Conservation (phyloP, 371 early-diverging fungal species). For the Circinella minor region DNA sequence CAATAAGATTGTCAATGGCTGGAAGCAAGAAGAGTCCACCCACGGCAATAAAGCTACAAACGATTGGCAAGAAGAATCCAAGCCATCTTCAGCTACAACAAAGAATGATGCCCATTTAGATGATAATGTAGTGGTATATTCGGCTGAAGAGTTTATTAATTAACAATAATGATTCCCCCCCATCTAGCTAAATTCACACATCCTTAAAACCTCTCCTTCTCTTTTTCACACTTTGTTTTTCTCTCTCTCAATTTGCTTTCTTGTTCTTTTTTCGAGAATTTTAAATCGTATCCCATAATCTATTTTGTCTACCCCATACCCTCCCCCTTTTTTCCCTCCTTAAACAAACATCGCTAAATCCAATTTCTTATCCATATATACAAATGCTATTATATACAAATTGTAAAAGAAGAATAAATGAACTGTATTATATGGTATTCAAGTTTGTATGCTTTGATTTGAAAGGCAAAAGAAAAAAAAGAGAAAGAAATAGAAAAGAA, state of each 20-base stretch:
- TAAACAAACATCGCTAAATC: neutral
- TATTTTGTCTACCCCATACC: too few species aligned
- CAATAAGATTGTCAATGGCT: too few species aligned
- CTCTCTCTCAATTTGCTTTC: too few species aligned
- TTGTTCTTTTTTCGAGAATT: too few species aligned
- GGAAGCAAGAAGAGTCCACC: too few species aligned
- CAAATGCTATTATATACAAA: neutral
- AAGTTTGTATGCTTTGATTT: neutral
- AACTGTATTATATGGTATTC: conserved; percentile 3
- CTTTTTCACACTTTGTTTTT: too few species aligned
- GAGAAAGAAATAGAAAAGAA: neutral
- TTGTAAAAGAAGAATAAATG: neutral
- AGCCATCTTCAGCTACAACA: neutral
- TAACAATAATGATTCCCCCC: neutral
- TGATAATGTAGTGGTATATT: neutral
- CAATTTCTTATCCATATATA: neutral
- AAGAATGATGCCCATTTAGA: neutral
- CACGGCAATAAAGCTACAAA: too few species aligned
- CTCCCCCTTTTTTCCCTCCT: neutral
- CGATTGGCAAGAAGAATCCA: too few species aligned
- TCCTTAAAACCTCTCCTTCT: neutral
- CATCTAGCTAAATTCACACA: neutral
- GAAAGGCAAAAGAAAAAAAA: neutral
- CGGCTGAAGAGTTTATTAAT: conserved; percentile 7
- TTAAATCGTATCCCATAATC: too few species aligned